Conservation (phyloP, 2,329 filamentous ascomycete species). For the Lomentospora prolificans region DNA sequence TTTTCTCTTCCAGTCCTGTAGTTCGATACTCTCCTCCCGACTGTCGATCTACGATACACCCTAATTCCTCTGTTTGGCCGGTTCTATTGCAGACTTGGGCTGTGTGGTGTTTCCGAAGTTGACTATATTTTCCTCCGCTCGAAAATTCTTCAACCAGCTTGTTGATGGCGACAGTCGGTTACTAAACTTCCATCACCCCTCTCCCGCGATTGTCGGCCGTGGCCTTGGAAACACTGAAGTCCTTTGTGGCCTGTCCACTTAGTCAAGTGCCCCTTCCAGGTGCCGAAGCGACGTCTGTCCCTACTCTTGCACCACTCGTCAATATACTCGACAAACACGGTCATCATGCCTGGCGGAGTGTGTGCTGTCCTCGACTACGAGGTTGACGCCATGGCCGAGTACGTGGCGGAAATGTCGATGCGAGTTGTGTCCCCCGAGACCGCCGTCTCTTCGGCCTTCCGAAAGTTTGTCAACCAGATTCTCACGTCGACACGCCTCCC, state of each 20-base stretch:
- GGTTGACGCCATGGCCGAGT: conserved; percentile 92
- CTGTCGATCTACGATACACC: background rate
- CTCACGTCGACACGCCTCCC: conserved; percentile 82
- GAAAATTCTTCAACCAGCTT: too few species aligned
- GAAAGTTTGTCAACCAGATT: conserved; percentile 87
- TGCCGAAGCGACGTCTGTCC: background rate
- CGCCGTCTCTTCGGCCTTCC: conserved; percentile 59
- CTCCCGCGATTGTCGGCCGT: conserved; percentile 2
- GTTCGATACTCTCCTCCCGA: background rate
- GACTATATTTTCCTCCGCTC: background rate
- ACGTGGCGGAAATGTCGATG: conserved; percentile 79
- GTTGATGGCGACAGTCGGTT: conserved; percentile 5
- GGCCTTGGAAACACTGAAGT: conserved; percentile 3
- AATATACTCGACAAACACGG: conserved; percentile 11
- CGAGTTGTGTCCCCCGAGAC: conserved; percentile 44
- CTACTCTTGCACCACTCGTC: background rate
- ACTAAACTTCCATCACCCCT: conserved; percentile 4
- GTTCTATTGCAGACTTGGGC: background rate
- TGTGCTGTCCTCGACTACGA: conserved; percentile 94
- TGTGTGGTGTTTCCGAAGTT: background rate
- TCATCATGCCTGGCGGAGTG: conserved; percentile 67
- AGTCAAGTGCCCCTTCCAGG: conserved; percentile 4
- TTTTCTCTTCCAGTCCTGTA: background rate
- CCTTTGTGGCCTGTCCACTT: conserved; percentile 1
- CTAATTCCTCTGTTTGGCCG: background rate